Conservation (phyloP, 495 filamentous ascomycete genomes). For the Podospora pseudopauciseta region DNA sequence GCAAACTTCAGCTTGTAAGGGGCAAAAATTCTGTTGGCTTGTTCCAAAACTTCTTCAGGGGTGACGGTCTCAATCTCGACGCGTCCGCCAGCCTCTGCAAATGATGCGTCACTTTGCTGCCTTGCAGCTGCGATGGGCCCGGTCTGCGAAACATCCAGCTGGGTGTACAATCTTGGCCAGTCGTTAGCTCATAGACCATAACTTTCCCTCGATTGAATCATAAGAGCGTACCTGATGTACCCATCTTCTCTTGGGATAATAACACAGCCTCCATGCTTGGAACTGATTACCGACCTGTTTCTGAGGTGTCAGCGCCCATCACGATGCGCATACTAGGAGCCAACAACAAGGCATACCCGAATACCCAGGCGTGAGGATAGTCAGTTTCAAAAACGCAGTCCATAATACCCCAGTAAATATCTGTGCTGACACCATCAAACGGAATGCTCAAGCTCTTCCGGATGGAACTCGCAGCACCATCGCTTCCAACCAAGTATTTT, state of each 20-base stretch:
- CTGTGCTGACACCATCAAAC: not conserved
- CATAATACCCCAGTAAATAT: not conserved
- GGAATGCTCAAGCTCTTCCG: not conserved
- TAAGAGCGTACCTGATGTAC: not conserved
- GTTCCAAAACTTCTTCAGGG: not conserved
- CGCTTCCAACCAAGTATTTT: not conserved
- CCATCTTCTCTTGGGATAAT: not conserved
- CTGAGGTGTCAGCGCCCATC: not conserved
- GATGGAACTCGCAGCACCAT: not conserved
- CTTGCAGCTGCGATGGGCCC: not conserved
- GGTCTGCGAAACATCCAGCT: not conserved
- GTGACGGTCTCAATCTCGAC: not conserved
- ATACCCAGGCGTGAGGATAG: not conserved
- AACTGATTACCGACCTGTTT: not conserved
- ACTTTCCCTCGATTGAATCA: not conserved
- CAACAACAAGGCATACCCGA: not conserved
- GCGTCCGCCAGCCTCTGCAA: not conserved
- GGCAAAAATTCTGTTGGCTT: not conserved
- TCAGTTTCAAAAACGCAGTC: not conserved
- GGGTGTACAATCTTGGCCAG: not conserved
- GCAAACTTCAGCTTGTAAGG: not conserved
- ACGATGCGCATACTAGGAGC: too few species aligned
- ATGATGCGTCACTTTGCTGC: not conserved
- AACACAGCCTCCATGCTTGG: not conserved
- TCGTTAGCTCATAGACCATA: not conserved